These are phyloP conservation scores for Phaeosphaeriaceae sp. DNA, from an alignment of 2,329 filamentous ascomycete species.

Conservation along the genomic window DNA sequence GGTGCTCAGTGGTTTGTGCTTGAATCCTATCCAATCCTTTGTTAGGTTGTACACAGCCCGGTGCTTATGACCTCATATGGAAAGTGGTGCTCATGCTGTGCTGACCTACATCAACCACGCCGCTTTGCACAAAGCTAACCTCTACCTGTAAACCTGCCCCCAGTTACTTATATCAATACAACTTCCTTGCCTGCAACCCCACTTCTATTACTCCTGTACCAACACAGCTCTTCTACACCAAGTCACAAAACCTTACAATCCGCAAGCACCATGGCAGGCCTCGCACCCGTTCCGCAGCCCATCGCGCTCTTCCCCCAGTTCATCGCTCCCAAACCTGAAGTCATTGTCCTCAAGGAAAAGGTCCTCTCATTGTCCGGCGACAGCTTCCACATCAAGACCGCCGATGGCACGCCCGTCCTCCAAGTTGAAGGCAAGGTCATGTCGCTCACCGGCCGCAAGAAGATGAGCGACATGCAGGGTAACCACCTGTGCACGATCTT, in stretches of 20 bases:
- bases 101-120: neutral
- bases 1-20: neutral
- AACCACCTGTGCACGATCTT: constrained; percentile 66
- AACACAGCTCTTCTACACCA: too few relatives aligned
- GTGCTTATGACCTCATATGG: neutral
- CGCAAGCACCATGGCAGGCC: constrained; percentile 13
- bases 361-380: constrained; percentile 69
- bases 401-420: constrained; percentile 62
- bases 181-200: too few relatives aligned
- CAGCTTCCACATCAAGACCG: constrained; percentile 68
- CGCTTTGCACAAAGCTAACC: too few relatives aligned
- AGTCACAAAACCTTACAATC: too few relatives aligned
- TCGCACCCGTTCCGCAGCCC: constrained; percentile 22
- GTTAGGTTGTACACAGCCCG: neutral
- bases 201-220: too few relatives aligned
- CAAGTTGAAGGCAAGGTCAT: constrained; percentile 65
- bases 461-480: constrained; percentile 61
- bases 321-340: constrained; percentile 44
- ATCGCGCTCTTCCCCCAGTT: constrained; percentile 41
- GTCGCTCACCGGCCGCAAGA: constrained; percentile 63
- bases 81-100: neutral
- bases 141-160: too few relatives aligned
- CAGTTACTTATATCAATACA: too few relatives aligned
- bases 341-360: constrained; percentile 68
- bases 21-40: neutral